These are phyloP conservation scores for Pestalotiopsis sp. DNA, from an alignment of 2,329 filamentous ascomycete species.

Conservation along the genomic window DNA sequence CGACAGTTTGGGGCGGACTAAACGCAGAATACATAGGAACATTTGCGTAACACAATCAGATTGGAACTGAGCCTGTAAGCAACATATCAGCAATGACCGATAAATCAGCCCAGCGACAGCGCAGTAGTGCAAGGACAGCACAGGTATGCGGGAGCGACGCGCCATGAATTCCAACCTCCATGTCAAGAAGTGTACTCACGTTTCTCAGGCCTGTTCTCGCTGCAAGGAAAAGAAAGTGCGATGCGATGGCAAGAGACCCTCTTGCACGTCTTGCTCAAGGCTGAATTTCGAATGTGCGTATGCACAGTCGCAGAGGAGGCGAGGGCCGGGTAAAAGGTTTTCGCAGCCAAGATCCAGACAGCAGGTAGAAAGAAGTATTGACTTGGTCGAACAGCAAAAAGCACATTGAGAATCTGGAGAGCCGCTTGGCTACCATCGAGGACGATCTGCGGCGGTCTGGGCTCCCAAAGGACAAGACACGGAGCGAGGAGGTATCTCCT, in stretches of 20 bases:
- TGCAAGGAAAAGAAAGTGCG: constrained; percentile 3
- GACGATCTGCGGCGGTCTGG: background rate
- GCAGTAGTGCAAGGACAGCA: background rate
- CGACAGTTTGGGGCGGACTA: background rate
- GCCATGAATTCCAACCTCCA: background rate
- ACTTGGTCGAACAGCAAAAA: background rate
- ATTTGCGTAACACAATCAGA: no score
- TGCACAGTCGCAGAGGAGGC: background rate
- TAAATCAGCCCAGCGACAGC: background rate
- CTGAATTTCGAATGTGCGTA: background rate
- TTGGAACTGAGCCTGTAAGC: background rate
- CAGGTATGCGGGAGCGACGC: background rate
- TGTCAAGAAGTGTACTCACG: background rate
- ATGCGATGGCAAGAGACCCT: background rate
- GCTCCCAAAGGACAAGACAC: background rate
- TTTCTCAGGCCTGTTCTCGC: background rate
- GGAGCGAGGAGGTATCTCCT: background rate
- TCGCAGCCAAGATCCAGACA: background rate
- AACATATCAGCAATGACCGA: background rate
- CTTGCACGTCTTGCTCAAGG: background rate
- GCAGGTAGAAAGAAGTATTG: background rate
- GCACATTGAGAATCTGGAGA: constrained; percentile 1
- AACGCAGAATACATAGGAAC: background rate
- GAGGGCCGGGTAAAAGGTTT: constrained; percentile 8
- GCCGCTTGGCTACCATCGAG: constrained; percentile 1